Base-by-base conservation (phyloP, 2,329 filamentous ascomycete species). In the Fusarium sp. region DNA sequence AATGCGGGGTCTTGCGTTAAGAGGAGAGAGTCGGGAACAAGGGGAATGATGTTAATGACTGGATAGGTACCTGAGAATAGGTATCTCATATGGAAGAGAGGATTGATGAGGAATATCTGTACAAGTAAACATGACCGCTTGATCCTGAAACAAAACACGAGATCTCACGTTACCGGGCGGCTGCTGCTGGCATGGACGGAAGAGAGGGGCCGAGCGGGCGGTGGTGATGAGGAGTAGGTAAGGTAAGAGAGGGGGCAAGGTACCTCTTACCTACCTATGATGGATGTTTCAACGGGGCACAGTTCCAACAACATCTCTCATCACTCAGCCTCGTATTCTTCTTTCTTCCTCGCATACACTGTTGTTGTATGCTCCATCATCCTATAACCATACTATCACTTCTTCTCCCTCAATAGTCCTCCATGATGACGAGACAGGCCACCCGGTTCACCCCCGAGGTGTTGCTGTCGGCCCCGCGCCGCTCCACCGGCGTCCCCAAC, bases 361-460 rank as follows among this genome's bases (percentile, higher is more conserved):
- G 11, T 37, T 20, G 24, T 40, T n/a, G 6, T 31, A 38, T 37
- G 22, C 54, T 34, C 8, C 27, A 52, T 63, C 11, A 45, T 10
- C 24, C 35, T 29, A 29, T 61, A 31, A 31, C 40, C 20, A 58
- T 59, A 29, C 47, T 45, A 27, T 34, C 18, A 31, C 35, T 5
- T 34, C 35, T 24, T 40, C 38, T 58, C 59, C 31, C 27, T 52
- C 47, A 52, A 52, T 42, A 62, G 38, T 59, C 60, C 52, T 75
- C 74, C 50, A 81, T 79, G 73, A 95, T 95, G 93, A 94, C 92
- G 9, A 88, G 93, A 79, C 87, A 88, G 74, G 91, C 92, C 11
- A 86, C 87, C 76, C 92, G 92, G 76, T 93, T 95, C 83, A 94
- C 92, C 11, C 93, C 93, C 6, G 89, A 94, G 85, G 92, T 94